Conservation (phyloP, 805 yeast species). For the Metschnikowia matae region DNA sequence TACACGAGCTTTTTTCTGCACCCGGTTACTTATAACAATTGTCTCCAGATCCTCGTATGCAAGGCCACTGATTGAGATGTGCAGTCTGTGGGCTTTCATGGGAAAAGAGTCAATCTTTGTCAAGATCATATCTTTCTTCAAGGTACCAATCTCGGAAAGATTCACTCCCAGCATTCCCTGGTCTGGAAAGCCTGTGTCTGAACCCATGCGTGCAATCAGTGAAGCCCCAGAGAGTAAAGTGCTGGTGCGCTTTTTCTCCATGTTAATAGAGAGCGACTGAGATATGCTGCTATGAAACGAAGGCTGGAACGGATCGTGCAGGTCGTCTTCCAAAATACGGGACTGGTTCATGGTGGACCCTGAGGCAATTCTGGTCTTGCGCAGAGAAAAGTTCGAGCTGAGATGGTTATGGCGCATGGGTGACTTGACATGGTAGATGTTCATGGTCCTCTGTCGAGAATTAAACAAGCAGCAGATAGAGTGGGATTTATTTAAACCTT, state of each 20-base stretch:
- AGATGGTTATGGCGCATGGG: slow-evolving; percentile 19
- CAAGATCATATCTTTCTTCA: slow-evolving; percentile 67
- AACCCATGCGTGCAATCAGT: slow-evolving; percentile 43
- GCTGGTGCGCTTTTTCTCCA: slow-evolving; percentile 43
- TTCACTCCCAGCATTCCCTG: slow-evolving; percentile 18
- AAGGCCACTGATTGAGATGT: slow-evolving; percentile 37
- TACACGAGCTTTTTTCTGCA: slow-evolving; percentile 42
- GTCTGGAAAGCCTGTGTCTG: slow-evolving; percentile 31
- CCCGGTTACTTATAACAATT: slow-evolving; percentile 48
- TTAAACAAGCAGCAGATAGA: slow-evolving; percentile 57
- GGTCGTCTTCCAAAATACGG: slow-evolving; percentile 41
- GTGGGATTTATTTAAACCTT: slow-evolving; percentile 29
- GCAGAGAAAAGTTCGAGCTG: slow-evolving; percentile 2
- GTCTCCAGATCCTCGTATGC: slow-evolving; percentile 56
- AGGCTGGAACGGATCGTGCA: slow-evolving; percentile 8
- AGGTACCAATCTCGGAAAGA: slow-evolving; percentile 20
- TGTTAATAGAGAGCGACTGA: slow-evolving; percentile 27
- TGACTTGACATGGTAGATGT: slow-evolving; percentile 53
- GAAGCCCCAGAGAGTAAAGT: slow-evolving; percentile 40
- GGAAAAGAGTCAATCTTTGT: slow-evolving; percentile 51
- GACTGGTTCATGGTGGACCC: slow-evolving; percentile 41
- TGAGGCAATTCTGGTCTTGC: slow-evolving; percentile 26
- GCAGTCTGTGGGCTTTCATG: slow-evolving; percentile 24
- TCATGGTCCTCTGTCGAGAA: slow-evolving; percentile 40
- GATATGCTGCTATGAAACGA: slow-evolving; percentile 4